Evolutionary conservation across 345 rosid genomes (phyloP).

Genomic region (Aquilaria sinensis): DNA sequence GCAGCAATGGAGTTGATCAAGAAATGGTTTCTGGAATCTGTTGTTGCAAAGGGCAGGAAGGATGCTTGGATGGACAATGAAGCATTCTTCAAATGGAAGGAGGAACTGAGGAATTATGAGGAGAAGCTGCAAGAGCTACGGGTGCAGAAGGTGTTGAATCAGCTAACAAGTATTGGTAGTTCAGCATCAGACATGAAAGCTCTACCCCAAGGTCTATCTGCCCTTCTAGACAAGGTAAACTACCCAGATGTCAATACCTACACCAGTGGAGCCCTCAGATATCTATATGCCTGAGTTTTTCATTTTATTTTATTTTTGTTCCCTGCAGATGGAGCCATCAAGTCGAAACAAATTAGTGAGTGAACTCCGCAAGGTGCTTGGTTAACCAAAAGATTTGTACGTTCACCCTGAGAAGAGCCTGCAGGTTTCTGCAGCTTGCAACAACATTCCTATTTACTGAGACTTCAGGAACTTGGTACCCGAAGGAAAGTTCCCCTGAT

Average conservation of each 20-base stretch:
- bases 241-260: constrained; percentile 7
- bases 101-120: constrained; percentile 46
- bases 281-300: too few relatives aligned
- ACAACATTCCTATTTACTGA: not conserved
- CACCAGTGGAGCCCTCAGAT: not conserved
- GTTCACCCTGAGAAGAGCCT: not conserved
- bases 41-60: constrained; percentile 40
- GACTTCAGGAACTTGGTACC: not conserved
- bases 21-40: constrained; percentile 74
- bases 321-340: constrained; percentile 80
- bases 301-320: constrained; percentile 3
- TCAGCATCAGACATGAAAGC: constrained; percentile 67
- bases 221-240: constrained; percentile 81
- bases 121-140: constrained; percentile 63
- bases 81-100: constrained; percentile 83
- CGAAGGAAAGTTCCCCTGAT: not conserved
- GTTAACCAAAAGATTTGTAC: constrained; percentile 19
- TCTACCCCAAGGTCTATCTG: constrained; percentile 82
- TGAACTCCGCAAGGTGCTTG: constrained; percentile 55
- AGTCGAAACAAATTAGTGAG: constrained; percentile 38
- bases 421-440: not conserved
- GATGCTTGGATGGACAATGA: constrained; percentile 78
- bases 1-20: constrained; percentile 60
- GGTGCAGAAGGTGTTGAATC: constrained; percentile 65
- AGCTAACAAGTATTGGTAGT: constrained; percentile 56